A percentile compares a stretch with the other conserved stretches of the same genome.
These are phyloP conservation scores for Medicago lupulina DNA, from an alignment of 306 rosid species.

Conservation along the genomic window DNA sequence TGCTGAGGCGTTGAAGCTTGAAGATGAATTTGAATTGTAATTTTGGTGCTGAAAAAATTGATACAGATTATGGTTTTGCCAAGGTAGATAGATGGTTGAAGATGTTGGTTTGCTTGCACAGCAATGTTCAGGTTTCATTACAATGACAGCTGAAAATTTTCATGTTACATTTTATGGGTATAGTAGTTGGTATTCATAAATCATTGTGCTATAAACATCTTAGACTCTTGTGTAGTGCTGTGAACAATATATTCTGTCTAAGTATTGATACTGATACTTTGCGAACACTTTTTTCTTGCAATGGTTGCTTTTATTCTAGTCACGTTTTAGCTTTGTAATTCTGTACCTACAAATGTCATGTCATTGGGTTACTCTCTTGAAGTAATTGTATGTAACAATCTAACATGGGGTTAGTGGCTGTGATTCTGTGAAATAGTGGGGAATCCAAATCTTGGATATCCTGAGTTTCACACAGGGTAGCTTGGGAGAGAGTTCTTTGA, in stretches of 20 bases:
- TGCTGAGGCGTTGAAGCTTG: conserved; percentile 86
- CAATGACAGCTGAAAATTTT: conserved; percentile 39
- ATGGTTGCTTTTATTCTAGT: conserved; percentile 17
- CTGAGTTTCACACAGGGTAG: not conserved
- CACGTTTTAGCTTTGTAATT: conserved; percentile 5
- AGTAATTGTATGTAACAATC: conserved; percentile 27
- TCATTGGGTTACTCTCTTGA: not conserved
- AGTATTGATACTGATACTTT: conserved; percentile 49
- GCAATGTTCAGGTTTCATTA: conserved; percentile 53
- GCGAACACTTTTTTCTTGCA: conserved; percentile 37
- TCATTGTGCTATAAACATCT: conserved; percentile 48
- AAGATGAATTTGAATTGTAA: conserved; percentile 93
- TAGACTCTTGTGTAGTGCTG: conserved; percentile 50
- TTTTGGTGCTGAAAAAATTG: not conserved
- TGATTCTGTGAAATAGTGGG: not conserved
- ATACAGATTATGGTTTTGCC: conserved; percentile 32
- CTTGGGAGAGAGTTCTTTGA: not conserved
- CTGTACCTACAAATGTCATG: conserved; percentile 14
- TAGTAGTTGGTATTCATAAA: conserved; percentile 52
- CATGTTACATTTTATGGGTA: conserved; percentile 43
- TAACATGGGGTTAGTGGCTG: not conserved
- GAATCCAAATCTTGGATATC: conserved; percentile 3
- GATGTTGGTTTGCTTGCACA: conserved; percentile 43
- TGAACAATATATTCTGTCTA: conserved; percentile 42
- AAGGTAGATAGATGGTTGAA: conserved; percentile 36